These are phyloP conservation scores for Calamus simplicifolius DNA, from an alignment of 176 grass and related monocot genomes.

Conservation along the genomic window DNA sequence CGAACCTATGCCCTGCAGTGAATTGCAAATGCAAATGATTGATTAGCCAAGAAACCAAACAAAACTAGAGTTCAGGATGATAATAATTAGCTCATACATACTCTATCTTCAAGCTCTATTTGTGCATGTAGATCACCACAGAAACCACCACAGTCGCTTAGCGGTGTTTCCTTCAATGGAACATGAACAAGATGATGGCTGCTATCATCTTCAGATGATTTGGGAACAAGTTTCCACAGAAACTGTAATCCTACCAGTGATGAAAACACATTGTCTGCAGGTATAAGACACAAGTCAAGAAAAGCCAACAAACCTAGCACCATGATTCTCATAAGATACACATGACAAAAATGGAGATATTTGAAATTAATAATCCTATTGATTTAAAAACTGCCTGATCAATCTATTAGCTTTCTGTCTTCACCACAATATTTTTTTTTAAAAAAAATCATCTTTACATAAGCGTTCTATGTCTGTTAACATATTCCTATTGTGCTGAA, in stretches of 20 bases:
- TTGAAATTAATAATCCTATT: too few relatives aligned
- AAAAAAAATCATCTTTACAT: too few relatives aligned
- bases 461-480: too few relatives aligned
- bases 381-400: too few relatives aligned
- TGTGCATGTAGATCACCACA: conserved; percentile 81
- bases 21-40: conserved; percentile 1
- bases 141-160: conserved; percentile 85
- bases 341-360: too few relatives aligned
- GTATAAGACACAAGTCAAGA: conserved; percentile 18
- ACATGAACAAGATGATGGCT: conserved; percentile 78
- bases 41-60: conserved; percentile 20
- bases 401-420: too few relatives aligned
- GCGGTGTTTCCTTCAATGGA: conserved; percentile 86
- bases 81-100: conserved; percentile 25
- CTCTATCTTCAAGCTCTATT: conserved; percentile 85
- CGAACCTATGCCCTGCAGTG: conserved; percentile 64
- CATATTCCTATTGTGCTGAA: too few relatives aligned
- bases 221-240: conserved; percentile 71
- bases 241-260: conserved; percentile 85
- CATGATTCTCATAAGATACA: not conserved
- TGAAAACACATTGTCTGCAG: conserved; percentile 85
- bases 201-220: conserved; percentile 34
- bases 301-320: conserved; percentile 8
- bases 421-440: too few relatives aligned
- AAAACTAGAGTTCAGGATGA: not conserved